Evolutionary conservation across 2,329 filamentous ascomycete species (phyloP).

Genomic region (Hawksworthiomyces lignivorus): DNA sequence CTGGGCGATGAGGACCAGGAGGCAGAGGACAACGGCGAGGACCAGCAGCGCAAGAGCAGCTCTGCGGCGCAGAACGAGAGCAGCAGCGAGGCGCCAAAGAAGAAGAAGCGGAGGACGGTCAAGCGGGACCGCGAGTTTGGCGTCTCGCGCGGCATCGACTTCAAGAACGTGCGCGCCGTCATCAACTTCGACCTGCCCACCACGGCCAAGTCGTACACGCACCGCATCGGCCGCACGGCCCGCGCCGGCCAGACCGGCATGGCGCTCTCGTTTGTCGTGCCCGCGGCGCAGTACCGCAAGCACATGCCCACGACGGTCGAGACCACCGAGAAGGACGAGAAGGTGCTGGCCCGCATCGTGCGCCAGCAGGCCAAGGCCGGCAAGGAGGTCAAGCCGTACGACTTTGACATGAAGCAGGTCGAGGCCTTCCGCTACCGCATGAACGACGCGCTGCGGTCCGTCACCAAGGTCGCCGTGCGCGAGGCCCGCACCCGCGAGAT

Average conservation of each 20-base stretch:
- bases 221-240: slow-evolving; percentile 89
- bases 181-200: slow-evolving; percentile 95
- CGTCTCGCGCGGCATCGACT: slow-evolving; percentile 93
- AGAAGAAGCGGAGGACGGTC: slow-evolving; percentile 59
- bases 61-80: slow-evolving; percentile 22
- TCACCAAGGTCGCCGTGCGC: slow-evolving; percentile 82
- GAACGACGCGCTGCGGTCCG: slow-evolving; percentile 81
- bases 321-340: slow-evolving; percentile 75
- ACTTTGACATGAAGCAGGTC: slow-evolving; percentile 89
- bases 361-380: slow-evolving; percentile 75
- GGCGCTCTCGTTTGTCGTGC: slow-evolving; percentile 91
- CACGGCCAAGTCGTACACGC: slow-evolving; percentile 87
- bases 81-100: slow-evolving; percentile 33
- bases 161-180: slow-evolving; percentile 88
- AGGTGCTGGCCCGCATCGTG: slow-evolving; percentile 70
- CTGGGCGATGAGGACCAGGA: slow-evolving; percentile 30
- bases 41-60: slow-evolving; percentile 17
- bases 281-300: slow-evolving; percentile 72
- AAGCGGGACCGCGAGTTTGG: slow-evolving; percentile 81
- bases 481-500: slow-evolving; percentile 86
- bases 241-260: slow-evolving; percentile 87
- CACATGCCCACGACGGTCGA: slow-evolving; percentile 79
- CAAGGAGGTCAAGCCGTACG: slow-evolving; percentile 78
- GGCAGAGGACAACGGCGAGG: slow-evolving; percentile 37
- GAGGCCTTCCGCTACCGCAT: slow-evolving; percentile 93